Base-by-base conservation (phyloP, 495 filamentous ascomycete genomes). In the Paragyromitra xinjiangensis region DNA sequence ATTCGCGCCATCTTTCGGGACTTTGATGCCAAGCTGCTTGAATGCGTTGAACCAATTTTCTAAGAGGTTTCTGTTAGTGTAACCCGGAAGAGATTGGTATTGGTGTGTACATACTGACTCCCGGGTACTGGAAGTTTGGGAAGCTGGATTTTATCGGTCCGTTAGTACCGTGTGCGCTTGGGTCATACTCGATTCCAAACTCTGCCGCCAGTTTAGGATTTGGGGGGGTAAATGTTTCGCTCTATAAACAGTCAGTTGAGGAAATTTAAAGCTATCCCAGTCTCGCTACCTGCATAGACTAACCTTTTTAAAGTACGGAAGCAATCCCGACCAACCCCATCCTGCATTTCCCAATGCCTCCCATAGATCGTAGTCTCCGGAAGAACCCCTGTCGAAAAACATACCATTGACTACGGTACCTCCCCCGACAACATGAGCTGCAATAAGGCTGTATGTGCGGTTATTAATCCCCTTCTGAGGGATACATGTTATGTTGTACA, bases 281-380 rank as follows among this genome's bases (percentile, higher is more conserved):
- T 19, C 8, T n/a, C 9, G 19, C 11, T 34, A 34, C 3, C 4
- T 34, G 29, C 7, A 11, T n/a, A 51, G n/a, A 58, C n/a, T 69
- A 53, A 67, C 86, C 84, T 87, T 88, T 42, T 83, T 85, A 80
- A 88, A 89, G 77, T 91, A 92, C 0, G 88, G 88, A 8, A 90
- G 81, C 26, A 92, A 80, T 62, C 80, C 87, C 0, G 85, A 73
- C 89, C 89, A 92, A 75, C 85, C 87, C 90, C 90, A 92, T 9
- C 89, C 89, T 0, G 85, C 84, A 75, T 90, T 91, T 0, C 91
- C 90, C 2, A 91, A 81, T 3, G 75, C 79, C 69, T 86, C 85
- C 89, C 90, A 92, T 1, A 85, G 83, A 74, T 92, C 87, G 75
- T 88, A 90, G 78, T 89, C 86, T 7, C 81, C 81, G 1, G 74